Conservation (phyloP, 2,329 filamentous ascomycete genomes). For the Bipolaris sorokiniana region DNA sequence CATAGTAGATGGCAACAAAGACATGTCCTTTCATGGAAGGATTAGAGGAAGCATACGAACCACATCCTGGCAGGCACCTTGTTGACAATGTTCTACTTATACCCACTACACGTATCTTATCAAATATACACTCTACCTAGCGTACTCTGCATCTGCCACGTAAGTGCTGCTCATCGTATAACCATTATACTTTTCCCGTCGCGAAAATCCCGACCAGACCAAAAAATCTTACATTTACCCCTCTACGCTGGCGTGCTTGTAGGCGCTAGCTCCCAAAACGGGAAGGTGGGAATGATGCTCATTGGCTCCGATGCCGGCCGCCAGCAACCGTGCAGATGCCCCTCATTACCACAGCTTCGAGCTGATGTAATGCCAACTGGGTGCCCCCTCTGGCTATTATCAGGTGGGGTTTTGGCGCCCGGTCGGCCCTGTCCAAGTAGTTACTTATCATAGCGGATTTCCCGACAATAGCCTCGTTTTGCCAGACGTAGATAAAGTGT, state of each 20-base stretch:
- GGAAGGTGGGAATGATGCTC: neutral
- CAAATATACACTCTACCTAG: neutral
- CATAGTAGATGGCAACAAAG: neutral
- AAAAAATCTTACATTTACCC: conserved; percentile 18
- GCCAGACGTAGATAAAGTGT: conserved; percentile 26
- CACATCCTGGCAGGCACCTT: neutral
- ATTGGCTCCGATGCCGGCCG: neutral
- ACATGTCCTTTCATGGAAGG: neutral
- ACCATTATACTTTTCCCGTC: conserved; percentile 2
- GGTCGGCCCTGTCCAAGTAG: neutral
- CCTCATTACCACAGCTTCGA: neutral
- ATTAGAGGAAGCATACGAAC: neutral
- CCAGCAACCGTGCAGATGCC: neutral
- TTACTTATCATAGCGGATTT: conserved; percentile 24
- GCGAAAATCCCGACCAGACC: conserved; percentile 3
- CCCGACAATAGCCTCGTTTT: conserved; percentile 35
- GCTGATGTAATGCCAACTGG: neutral
- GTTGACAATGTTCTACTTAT: neutral
- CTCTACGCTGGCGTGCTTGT: conserved; percentile 8
- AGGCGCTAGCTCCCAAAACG: neutral
- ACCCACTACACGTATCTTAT: neutral
- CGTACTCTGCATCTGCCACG: neutral
- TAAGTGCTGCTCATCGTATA: neutral
- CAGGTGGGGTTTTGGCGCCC: neutral
- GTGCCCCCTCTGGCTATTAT: neutral